These are phyloP conservation scores for Eimeria falciformis DNA, from an alignment of 169 alveolate genomes.

Conservation along the genomic window DNA sequence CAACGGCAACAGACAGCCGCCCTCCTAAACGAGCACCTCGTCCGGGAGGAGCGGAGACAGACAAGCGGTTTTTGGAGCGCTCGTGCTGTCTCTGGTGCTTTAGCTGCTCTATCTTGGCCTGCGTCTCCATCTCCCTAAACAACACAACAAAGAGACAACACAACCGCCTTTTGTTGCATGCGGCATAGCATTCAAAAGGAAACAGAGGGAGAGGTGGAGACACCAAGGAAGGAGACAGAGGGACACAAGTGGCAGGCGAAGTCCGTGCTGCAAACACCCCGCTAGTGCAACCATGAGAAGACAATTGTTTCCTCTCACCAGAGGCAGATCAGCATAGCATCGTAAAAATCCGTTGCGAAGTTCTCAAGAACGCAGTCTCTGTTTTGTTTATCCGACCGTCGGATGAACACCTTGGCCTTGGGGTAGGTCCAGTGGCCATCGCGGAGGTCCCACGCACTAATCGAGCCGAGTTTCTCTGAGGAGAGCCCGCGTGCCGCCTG, in stretches of 20 bases:
- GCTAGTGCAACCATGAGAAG: no score
- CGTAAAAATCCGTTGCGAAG: conserved; percentile 61
- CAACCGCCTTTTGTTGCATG: no score
- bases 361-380: conserved; percentile 47
- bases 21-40: background rate
- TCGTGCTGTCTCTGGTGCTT: conserved; percentile 4
- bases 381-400: conserved; percentile 25
- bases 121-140: conserved; percentile 1
- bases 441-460: conserved; percentile 69
- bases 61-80: conserved; percentile 3
- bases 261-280: no score
- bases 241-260: no score
- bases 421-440: conserved; percentile 70
- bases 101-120: conserved; percentile 10
- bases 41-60: conserved; percentile 74
- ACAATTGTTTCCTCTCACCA: no score
- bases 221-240: no score
- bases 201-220: no score
- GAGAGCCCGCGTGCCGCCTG: conserved; percentile 63
- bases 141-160: no score
- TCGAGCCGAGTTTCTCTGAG: conserved; percentile 39
- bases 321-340: conserved; percentile 62
- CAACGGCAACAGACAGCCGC: background rate
- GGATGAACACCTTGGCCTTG: conserved; percentile 39
- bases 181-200: no score